A percentile compares a stretch with the other conserved stretches of the same genome.
These are phyloP conservation scores for Taxawa tesnikishii DNA, from an alignment of 2,329 filamentous ascomycete genomes.

Conservation along the genomic window DNA sequence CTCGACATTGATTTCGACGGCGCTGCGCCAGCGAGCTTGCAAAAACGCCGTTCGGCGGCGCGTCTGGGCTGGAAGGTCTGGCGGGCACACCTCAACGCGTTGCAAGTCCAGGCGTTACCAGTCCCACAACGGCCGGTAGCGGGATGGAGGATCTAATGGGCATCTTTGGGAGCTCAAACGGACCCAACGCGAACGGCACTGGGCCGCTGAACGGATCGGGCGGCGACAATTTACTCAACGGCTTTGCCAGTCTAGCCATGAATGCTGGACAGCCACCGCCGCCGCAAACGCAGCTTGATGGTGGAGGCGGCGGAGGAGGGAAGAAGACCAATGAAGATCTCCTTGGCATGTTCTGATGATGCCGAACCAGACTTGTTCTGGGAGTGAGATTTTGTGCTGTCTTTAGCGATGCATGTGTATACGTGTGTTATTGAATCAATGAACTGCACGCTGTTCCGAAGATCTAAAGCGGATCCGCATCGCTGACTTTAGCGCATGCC, in stretches of 20 bases:
- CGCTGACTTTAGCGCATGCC: too few relatives aligned
- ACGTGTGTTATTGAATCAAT: too few relatives aligned
- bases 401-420: background rate
- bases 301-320: constrained; percentile 33
- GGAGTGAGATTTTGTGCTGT: background rate
- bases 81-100: constrained; percentile 57
- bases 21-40: constrained; percentile 75
- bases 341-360: constrained; percentile 7
- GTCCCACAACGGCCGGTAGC: constrained; percentile 25
- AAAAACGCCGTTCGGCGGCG: constrained; percentile 45
- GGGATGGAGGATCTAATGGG: constrained; percentile 76
- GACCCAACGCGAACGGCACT: constrained; percentile 18
- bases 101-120: constrained; percentile 44
- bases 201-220: constrained; percentile 22
- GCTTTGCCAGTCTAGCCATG: constrained; percentile 72
- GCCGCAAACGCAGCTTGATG: constrained; percentile 48
- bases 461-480: too few relatives aligned
- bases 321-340: constrained; percentile 29
- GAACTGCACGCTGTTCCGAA: too few relatives aligned
- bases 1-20: constrained; percentile 96
- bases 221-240: constrained; percentile 56
- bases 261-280: constrained; percentile 52
- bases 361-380: too few relatives aligned
- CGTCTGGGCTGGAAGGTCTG: constrained; percentile 40
- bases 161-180: constrained; percentile 43